phyloP scores from a whole-genome alignment of 768 basidiomycete genomes.

The Amanita thiersii region DNA sequence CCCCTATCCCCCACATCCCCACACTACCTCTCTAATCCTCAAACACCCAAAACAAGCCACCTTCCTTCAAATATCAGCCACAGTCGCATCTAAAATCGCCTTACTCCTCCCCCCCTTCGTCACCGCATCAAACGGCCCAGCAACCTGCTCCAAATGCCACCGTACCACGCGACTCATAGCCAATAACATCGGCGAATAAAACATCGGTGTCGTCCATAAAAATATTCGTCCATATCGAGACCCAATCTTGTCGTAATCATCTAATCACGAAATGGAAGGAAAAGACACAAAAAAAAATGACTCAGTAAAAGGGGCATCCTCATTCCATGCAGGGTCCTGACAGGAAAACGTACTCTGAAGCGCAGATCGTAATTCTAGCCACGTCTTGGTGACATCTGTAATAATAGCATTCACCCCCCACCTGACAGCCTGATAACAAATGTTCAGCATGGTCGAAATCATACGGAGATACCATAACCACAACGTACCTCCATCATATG shows the following conservation, averaged over 20 bases:
- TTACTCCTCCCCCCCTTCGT: not conserved
- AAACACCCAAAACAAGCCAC: too few species aligned
- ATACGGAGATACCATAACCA: not conserved
- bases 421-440: slow-evolving; percentile 48
- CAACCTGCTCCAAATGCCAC: slow-evolving; percentile 36
- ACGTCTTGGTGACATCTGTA: slow-evolving; percentile 65
- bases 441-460: not conserved
- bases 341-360: slow-evolving; percentile 40
- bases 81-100: too few species aligned
- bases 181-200: slow-evolving; percentile 44
- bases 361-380: slow-evolving; percentile 54
- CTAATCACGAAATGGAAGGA: slow-evolving; percentile 24
- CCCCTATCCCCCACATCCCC: too few species aligned
- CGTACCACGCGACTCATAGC: slow-evolving; percentile 19
- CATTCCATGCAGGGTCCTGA: too few species aligned
- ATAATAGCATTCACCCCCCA: slow-evolving; percentile 77
- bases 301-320: too few species aligned
- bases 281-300: not conserved
- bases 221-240: slow-evolving; percentile 59
- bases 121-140: slow-evolving; percentile 42
- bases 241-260: slow-evolving; percentile 58
- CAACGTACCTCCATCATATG: slow-evolving; percentile 81
- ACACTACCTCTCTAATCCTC: too few species aligned
- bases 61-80: too few species aligned
- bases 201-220: slow-evolving; percentile 62